These are phyloP conservation scores for Santalum album DNA, from an alignment of 164 flowering plant species.

Conservation along the genomic window DNA sequence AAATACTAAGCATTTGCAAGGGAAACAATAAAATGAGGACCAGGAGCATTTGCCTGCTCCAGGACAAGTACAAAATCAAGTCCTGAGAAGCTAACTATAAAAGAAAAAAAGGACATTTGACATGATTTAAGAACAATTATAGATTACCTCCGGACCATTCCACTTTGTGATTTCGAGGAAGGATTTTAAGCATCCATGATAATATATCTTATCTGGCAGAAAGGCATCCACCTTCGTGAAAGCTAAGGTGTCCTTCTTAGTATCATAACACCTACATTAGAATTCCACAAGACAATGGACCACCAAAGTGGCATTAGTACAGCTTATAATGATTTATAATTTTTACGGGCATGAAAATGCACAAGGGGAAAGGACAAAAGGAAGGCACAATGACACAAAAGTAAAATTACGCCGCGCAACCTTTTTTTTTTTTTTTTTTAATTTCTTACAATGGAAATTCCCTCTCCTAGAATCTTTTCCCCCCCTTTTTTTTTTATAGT, in stretches of 20 bases:
- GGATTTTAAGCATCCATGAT: conserved; percentile 90
- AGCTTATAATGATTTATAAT: too few species aligned
- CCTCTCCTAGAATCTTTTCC: too few species aligned
- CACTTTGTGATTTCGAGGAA: conserved; percentile 92
- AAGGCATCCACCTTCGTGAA: conserved; percentile 82
- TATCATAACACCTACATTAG: conserved; percentile 67
- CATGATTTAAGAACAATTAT: neutral
- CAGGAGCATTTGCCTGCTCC: too few species aligned
- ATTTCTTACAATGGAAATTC: too few species aligned
- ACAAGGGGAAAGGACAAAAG: too few species aligned
- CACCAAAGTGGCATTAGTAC: neutral
- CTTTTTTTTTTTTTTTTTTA: too few species aligned
- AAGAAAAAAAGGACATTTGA: neutral
- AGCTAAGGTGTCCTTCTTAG: conserved; percentile 74
- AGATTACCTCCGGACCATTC: conserved; percentile 91
- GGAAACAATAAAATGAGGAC: too few species aligned
- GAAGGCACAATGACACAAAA: too few species aligned
- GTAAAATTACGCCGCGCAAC: too few species aligned
- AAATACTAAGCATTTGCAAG: neutral
- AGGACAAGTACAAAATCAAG: too few species aligned
- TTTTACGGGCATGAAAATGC: too few species aligned
- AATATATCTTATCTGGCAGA: conserved; percentile 70
- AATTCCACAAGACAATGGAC: conserved; percentile 4
- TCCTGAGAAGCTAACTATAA: neutral
- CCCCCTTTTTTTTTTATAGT: too few species aligned